These are phyloP conservation scores for Oxyria digyna DNA, from an alignment of 148 eudicot genomes.

Conservation along the genomic window DNA sequence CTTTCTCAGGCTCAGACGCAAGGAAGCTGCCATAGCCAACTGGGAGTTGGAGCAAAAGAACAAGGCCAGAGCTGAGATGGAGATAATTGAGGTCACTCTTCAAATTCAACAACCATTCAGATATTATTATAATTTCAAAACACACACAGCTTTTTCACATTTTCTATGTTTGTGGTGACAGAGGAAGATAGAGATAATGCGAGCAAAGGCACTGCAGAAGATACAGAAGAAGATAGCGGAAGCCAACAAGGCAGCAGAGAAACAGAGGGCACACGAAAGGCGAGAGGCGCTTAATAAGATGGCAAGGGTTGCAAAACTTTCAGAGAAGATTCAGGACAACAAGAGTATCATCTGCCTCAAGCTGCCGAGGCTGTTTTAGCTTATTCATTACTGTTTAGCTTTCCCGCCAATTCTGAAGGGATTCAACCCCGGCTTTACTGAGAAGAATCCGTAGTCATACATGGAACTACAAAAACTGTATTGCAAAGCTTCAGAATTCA, in stretches of 20 bases:
- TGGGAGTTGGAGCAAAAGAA: neutral
- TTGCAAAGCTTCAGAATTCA: too few relatives aligned
- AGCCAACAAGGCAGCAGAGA: neutral
- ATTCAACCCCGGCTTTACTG: too few relatives aligned
- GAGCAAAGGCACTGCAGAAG: conserved; percentile 3
- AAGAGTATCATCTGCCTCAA: neutral
- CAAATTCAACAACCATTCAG: neutral
- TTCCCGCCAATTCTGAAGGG: neutral
- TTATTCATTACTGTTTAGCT: neutral
- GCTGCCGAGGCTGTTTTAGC: neutral
- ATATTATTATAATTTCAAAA: too few relatives aligned
- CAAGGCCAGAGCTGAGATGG: neutral
- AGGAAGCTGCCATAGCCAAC: neutral
- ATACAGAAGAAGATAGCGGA: neutral
- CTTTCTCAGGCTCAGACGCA: neutral
- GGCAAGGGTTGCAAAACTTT: neutral
- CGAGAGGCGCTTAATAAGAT: neutral
- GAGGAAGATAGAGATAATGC: neutral
- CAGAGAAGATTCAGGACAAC: neutral
- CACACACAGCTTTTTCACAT: neutral
- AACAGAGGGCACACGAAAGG: neutral
- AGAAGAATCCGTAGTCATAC: too few relatives aligned
- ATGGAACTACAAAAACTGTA: neutral
- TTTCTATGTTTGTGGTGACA: neutral
- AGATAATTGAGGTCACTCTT: neutral